These are phyloP conservation scores for Paramecium sonneborni DNA, from an alignment of 73 alveolate species.

Conservation along the genomic window DNA sequence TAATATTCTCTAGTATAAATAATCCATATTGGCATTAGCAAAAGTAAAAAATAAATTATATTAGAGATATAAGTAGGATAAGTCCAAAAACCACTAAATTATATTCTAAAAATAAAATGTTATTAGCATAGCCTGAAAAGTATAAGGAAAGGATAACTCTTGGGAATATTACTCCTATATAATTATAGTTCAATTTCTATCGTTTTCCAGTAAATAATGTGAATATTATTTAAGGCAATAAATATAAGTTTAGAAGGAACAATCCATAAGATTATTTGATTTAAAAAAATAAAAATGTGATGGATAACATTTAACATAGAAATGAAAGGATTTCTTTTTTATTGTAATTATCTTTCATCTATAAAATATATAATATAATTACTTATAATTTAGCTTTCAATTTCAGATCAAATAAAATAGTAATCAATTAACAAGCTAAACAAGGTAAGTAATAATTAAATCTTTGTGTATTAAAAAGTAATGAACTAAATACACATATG, in stretches of 20 bases:
- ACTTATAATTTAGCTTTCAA: background rate
- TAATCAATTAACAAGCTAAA: background rate
- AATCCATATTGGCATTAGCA: background rate
- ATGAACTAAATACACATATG: background rate
- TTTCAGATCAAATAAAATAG: background rate
- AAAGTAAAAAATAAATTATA: background rate
- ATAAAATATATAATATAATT: background rate
- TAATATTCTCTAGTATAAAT: background rate
- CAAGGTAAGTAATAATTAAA: background rate
- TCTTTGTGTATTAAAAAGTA: background rate
- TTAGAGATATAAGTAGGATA: background rate
- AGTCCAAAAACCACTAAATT: background rate
- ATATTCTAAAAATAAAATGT: background rate
- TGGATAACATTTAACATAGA: background rate
- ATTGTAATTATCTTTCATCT: background rate
- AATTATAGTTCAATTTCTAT: background rate
- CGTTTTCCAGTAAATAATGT: background rate
- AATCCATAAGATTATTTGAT: background rate
- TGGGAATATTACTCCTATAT: background rate
- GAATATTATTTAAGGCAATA: background rate
- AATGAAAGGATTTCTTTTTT: background rate
- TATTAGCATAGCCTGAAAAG: background rate
- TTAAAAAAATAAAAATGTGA: background rate
- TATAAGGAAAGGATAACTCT: background rate
- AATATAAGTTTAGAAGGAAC: background rate